Evolutionary conservation across 2,329 filamentous ascomycete genomes (phyloP), one percentile per base, ranked within the genome.

Genomic region (Raffaelea albimanens): DNA sequence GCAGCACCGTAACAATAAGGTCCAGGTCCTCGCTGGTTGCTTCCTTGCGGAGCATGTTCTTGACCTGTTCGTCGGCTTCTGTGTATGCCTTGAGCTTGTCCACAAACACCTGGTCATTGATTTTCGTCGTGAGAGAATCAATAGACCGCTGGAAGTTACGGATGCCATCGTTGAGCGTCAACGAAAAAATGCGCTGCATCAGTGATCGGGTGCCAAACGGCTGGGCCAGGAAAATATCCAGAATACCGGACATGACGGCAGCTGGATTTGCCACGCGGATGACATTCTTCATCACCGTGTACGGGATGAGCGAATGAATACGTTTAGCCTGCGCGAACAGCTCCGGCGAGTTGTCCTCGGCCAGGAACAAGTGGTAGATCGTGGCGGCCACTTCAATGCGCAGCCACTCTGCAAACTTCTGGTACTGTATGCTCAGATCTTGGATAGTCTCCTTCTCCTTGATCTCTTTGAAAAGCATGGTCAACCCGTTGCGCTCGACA

Each of bases 401-500:
- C 44, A 97, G 71, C 93, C 93, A 98, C 64, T 98, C 93, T 18
- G 91, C 91, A 61, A 98, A 97, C 63, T 97, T 98, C 60, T 93
- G 87, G 64, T 97, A 97, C 63, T 97, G 90, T 11, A 94, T 83
- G 59, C 87, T 95, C 46, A 98, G 75, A 56, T 96, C 88, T 53
- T 80, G 77, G 46, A 98, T 91, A 4, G 78, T 88, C 50, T 87
- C 75, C 69, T 97, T 97, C 48, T 89, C 83, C 58, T 85, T 86
- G 64, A 98, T 95, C 62, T 97, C 93, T 49, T 85, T 77, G 66
- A 98, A 97, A 1, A 98, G 76, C 62, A 86, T 91, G 0, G 91
- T 94, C 38, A 98, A 75, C 9, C 93, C 93, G 63, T 96, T 88
- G 50, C 68, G 68, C 57, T 81, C 77, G n/a, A 82, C 71, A 48